Percentiles rank a stretch among this genome's conserved stretches.
phyloP scores from a whole-genome alignment of 441 rosid species.

The Populus hybrid region DNA sequence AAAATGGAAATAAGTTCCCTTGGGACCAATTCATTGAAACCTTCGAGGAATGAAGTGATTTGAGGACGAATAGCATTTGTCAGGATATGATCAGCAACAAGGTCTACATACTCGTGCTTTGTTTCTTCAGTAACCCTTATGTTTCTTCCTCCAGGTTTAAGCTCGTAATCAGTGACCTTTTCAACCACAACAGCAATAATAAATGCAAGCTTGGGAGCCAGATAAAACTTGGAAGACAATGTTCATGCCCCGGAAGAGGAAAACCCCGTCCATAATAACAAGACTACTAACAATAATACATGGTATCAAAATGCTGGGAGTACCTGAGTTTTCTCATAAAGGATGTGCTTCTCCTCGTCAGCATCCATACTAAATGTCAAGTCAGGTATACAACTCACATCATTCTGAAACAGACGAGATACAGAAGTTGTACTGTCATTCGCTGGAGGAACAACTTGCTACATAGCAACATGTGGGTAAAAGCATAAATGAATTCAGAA shows the following conservation, averaged over 20 bases:
- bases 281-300: not conserved
- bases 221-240: not conserved
- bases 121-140: slow-evolving; percentile 96
- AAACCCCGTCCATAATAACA: not conserved
- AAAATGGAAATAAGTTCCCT: slow-evolving; percentile 85
- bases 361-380: slow-evolving; percentile 99
- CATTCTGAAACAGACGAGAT: slow-evolving; percentile 57
- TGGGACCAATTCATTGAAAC: slow-evolving; percentile 79
- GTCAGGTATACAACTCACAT: slow-evolving; percentile 79
- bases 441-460: not conserved
- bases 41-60: slow-evolving; percentile 85
- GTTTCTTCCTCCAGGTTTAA: slow-evolving; percentile 95
- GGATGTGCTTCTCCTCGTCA: slow-evolving; percentile 96
- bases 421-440: slow-evolving; percentile 1
- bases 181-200: slow-evolving; percentile 24
- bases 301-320: not conserved
- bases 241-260: not conserved
- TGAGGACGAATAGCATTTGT: slow-evolving; percentile 99
- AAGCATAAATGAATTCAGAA: not conserved
- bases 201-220: not conserved
- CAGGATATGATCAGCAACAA: slow-evolving; percentile 92
- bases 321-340: slow-evolving; percentile 95
- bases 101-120: slow-evolving; percentile 95
- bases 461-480: not conserved
- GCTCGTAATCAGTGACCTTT: slow-evolving; percentile 98